Evolutionary conservation across 805 yeast species (phyloP), one percentile per base, ranked within the genome.

Genomic region (Pichia occidentalis): DNA sequence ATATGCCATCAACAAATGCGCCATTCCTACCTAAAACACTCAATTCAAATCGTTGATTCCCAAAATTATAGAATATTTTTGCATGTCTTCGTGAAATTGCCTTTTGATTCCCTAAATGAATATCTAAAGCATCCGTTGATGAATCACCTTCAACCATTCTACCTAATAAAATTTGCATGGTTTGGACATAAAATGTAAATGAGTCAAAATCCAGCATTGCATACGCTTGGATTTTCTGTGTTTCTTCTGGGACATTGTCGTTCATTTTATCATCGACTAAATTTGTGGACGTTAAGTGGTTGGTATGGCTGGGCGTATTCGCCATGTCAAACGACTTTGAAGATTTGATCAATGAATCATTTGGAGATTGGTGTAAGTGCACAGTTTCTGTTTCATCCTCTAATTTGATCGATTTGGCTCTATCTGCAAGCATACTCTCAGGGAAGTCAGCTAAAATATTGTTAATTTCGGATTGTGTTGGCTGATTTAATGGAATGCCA

Each of bases 71-170:
- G 57, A 88, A 90, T 12, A 92, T 90, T 60, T 85, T 88, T 4
- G 97, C 98, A 60, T 92, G 98, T 42, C 86, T 70, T 54, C 98
- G 67, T 5, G 96, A 86, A 13, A 92, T 86, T 8, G 97, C 95
- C 64, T 92, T 92, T 29, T 88, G 84, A 11, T 85, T 77, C 8
- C 96, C 95, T 30, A 92, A 62, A 64, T 92, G 95, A 29, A 92
- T 95, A 63, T 90, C 98, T 9, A 90, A 85, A 4, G 84, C 73
- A 50, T 82, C 65, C 2, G 59, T 52, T 12, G 46, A 47, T 13
- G 56, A 53, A 47, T 81, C 81, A 39, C 79, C 75, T 51, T 81
- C 90, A 8, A 88, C 82, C 42, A 85, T 73, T 50, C 98, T 71
- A n/a, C 98, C 98, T 30, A 92, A 66, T 7, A 90, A 73, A 2